A percentile compares a stretch with the other conserved stretches of the same genome.
phyloP scores from a whole-genome alignment of 2,329 filamentous ascomycete genomes.

The Fusarium papillatum region DNA sequence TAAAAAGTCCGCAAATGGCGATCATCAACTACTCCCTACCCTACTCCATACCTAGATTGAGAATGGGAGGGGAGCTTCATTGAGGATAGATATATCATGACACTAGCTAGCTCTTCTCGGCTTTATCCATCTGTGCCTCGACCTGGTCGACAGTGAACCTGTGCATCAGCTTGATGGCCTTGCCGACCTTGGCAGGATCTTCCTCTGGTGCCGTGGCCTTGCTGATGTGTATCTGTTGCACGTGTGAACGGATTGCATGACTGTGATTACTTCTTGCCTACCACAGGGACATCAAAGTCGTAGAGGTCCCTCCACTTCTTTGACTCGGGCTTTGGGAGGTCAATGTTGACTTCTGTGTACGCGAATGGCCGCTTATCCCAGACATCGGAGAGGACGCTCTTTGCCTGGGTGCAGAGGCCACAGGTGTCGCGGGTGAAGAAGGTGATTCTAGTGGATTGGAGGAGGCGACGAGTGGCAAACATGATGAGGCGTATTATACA shows the following conservation, averaged over 20 bases:
- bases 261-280: slow-evolving; percentile 54
- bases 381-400: slow-evolving; percentile 75
- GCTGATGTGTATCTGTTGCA: slow-evolving; percentile 73
- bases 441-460: slow-evolving; percentile 75
- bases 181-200: slow-evolving; percentile 65
- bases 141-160: slow-evolving; percentile 78
- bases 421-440: slow-evolving; percentile 82
- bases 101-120: slow-evolving; percentile 50
- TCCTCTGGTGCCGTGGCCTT: slow-evolving; percentile 65
- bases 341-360: slow-evolving; percentile 79
- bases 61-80: not conserved
- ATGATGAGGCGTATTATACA: slow-evolving; percentile 50
- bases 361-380: slow-evolving; percentile 76
- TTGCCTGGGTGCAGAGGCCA: slow-evolving; percentile 78
- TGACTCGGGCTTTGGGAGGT: slow-evolving; percentile 74
- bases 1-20: not conserved
- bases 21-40: not conserved
- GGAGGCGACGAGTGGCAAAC: slow-evolving; percentile 63
- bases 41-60: not conserved
- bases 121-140: slow-evolving; percentile 75
- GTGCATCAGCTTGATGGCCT: slow-evolving; percentile 83
- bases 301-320: slow-evolving; percentile 80
- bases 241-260: not conserved
- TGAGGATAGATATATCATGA: too few species aligned
- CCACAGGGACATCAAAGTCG: slow-evolving; percentile 86